A percentile compares a stretch with the other conserved stretches of the same genome.
Evolutionary conservation across 306 rosid genomes (phyloP).

Genomic region (Hylodesmum podocarpum): DNA sequence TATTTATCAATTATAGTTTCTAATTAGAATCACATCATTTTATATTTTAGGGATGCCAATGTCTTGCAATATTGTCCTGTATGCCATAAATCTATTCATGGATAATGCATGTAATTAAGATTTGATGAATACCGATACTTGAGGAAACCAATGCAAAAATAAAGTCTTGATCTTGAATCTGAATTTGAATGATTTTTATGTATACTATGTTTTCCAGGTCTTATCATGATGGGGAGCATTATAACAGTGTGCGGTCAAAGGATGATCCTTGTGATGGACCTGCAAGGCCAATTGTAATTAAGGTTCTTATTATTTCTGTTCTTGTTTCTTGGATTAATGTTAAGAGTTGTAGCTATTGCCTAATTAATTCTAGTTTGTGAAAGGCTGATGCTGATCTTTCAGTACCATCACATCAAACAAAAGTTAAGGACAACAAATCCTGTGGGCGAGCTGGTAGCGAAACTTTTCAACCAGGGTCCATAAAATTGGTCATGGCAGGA

Average conservation of each 20-base stretch:
- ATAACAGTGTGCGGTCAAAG: slow-evolving; percentile 73
- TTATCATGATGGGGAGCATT: slow-evolving; percentile 86
- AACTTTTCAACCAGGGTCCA: slow-evolving; percentile 43
- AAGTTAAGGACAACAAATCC: slow-evolving; percentile 34
- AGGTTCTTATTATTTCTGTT: slow-evolving; percentile 48
- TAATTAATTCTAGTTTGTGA: slow-evolving; percentile 61
- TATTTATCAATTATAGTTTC: neutral
- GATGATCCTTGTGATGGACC: slow-evolving; percentile 77
- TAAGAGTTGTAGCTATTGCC: slow-evolving; percentile 36
- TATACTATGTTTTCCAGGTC: slow-evolving; percentile 48
- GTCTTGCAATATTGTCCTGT: neutral
- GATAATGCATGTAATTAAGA: slow-evolving; percentile 11
- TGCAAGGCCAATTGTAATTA: slow-evolving; percentile 65
- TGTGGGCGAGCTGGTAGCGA: slow-evolving; percentile 35
- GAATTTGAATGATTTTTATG: slow-evolving; percentile 8
- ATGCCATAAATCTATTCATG: neutral
- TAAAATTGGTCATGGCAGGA: slow-evolving; percentile 71
- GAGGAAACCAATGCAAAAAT: slow-evolving; percentile 23
- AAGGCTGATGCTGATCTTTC: slow-evolving; percentile 82
- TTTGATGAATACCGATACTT: neutral
- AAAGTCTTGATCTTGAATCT: slow-evolving; percentile 14
- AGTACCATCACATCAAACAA: slow-evolving; percentile 55
- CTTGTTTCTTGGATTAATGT: neutral
- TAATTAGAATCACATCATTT: neutral
- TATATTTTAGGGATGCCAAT: slow-evolving; percentile 8